These are phyloP conservation scores for Colletotrichum godetiae DNA, from an alignment of 2,329 filamentous ascomycete species.

Conservation along the genomic window DNA sequence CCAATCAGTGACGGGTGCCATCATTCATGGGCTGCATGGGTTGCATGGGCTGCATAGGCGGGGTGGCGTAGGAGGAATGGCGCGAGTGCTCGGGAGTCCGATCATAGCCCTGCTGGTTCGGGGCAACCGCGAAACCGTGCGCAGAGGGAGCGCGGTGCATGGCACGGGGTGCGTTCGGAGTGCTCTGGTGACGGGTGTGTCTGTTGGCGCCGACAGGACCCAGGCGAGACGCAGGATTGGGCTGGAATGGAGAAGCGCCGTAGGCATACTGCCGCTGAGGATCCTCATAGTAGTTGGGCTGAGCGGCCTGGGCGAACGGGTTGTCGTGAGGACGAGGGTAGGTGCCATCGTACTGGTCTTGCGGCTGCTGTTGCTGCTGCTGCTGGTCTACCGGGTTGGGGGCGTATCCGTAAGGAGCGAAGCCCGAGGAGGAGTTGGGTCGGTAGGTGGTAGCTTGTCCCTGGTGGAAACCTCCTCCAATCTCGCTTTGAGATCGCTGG, in stretches of 20 bases:
- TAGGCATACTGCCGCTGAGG: slow-evolving; percentile 36
- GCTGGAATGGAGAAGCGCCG: slow-evolving; percentile 27
- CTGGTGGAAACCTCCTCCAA: slow-evolving; percentile 36
- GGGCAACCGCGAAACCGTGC: slow-evolving; percentile 33
- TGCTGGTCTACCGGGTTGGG: slow-evolving; percentile 28
- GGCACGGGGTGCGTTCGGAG: slow-evolving; percentile 37
- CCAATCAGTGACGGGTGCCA: slow-evolving; percentile 27
- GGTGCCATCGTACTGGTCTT: slow-evolving; percentile 36
- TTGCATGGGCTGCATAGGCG: slow-evolving; percentile 29
- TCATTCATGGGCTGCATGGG: slow-evolving; percentile 23
- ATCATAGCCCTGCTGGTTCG: slow-evolving; percentile 35
- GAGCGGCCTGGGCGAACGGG: slow-evolving; percentile 17
- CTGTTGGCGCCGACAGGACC: slow-evolving; percentile 29
- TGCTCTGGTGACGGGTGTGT: slow-evolving; percentile 47
- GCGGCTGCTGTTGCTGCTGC: slow-evolving; percentile 20
- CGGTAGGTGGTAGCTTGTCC: slow-evolving; percentile 35
- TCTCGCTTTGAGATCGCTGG: slow-evolving; percentile 45
- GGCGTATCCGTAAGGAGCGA: slow-evolving; percentile 30
- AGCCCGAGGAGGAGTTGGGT: slow-evolving; percentile 34
- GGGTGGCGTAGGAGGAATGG: slow-evolving; percentile 16
- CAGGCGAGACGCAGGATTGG: slow-evolving; percentile 12
- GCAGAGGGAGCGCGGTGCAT: slow-evolving; percentile 33
- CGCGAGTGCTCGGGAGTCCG: slow-evolving; percentile 25
- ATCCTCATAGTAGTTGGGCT: slow-evolving; percentile 40
- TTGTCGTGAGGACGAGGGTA: slow-evolving; percentile 36